Percentiles rank a stretch among this genome's conserved stretches.
Evolutionary conservation across 1,284 basidiomycete genomes (phyloP).

Genomic region (Gomphus bonarii): DNA sequence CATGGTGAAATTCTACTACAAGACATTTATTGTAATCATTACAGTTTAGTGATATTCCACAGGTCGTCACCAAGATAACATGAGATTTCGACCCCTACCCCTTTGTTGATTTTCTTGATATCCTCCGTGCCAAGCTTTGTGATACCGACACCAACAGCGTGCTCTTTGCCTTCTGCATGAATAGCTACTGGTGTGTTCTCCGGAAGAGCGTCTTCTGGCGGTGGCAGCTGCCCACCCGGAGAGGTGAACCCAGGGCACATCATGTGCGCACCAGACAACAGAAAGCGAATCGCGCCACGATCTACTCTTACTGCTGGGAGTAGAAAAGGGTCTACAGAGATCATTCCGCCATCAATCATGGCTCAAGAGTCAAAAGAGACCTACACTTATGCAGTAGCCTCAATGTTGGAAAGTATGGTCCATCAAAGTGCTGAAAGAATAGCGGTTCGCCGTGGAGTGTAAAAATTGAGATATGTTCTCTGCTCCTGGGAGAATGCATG

Average conservation of each 20-base stretch:
- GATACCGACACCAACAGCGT: conserved; percentile 83
- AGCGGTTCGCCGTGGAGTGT: conserved; percentile 80
- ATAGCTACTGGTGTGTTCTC: conserved; percentile 76
- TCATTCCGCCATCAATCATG: conserved; percentile 3
- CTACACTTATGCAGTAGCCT: conserved; percentile 85
- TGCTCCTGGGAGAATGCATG: conserved; percentile 40
- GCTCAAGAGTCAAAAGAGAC: conserved; percentile 21
- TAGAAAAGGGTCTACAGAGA: conserved; percentile 72
- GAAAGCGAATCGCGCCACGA: conserved; percentile 95
- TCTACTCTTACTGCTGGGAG: conserved; percentile 88
- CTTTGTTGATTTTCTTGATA: conserved; percentile 85
- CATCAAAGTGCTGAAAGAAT: conserved; percentile 97
- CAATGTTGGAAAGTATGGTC: conserved; percentile 83
- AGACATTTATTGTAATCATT: conserved; percentile 25
- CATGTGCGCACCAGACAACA: conserved; percentile 90
- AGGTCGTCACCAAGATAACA: conserved; percentile 86
- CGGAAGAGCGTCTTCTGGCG: conserved; percentile 57
- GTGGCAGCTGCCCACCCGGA: conserved; percentile 80
- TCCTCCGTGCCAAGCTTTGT: conserved; percentile 82
- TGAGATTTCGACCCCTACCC: conserved; percentile 81
- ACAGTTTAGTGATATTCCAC: conserved; percentile 71
- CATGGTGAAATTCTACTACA: conserved; percentile 31
- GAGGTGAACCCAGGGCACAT: conserved; percentile 97
- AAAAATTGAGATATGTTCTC: conserved; percentile 92
- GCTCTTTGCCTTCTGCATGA: conserved; percentile 92